Evolutionary conservation across 148 eudicot species (phyloP), one percentile per base, ranked within the genome.

Genomic region (Rhododendron henanense): DNA sequence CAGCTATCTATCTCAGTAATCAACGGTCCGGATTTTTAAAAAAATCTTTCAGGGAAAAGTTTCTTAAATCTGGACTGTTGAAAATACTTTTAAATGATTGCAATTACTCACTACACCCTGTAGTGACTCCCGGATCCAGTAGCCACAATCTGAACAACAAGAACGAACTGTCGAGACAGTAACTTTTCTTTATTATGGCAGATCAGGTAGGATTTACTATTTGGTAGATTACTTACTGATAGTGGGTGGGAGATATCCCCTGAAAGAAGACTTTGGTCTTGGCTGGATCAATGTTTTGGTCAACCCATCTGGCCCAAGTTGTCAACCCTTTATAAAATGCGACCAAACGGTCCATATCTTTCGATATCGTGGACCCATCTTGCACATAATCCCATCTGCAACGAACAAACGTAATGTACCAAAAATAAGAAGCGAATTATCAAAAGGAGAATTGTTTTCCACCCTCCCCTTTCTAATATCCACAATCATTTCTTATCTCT

Each of bases 261-360:
- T 94, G 99, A 86, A 97, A 97, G 90, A 95, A 94, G 59, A 97
- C 96, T 88, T 86, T 92, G 73, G 99, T 97, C 86, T 87, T 93
- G 77, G 91, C 81, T 18, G 98, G 92, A 79, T 95, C 86, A 31
- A 97, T 90, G 33, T 91, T 91, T 28, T 53, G 87, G 78, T 95
- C 98, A 74, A 94, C 98, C 99, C 99, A 97, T 63, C 81, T 83
- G 3, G 92, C 99, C 99, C 99, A 97, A 28, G 99, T 97, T 16
- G 90, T 93, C 90, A 97, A 53, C 45, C 94, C 99, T 86, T 92
- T 97, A 59, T 86, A 88, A 85, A 90, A 97, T 57, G 99, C 99
- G 3, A 84, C 87, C 39, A 95, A 80, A 50, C 98, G 98, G 88
- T 95, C 89, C 98, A 97, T 97, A 86, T 97, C 95, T 88, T 95